phyloP scores from a whole-genome alignment of 805 yeast species.

The Ogataea thermomethanolica region DNA sequence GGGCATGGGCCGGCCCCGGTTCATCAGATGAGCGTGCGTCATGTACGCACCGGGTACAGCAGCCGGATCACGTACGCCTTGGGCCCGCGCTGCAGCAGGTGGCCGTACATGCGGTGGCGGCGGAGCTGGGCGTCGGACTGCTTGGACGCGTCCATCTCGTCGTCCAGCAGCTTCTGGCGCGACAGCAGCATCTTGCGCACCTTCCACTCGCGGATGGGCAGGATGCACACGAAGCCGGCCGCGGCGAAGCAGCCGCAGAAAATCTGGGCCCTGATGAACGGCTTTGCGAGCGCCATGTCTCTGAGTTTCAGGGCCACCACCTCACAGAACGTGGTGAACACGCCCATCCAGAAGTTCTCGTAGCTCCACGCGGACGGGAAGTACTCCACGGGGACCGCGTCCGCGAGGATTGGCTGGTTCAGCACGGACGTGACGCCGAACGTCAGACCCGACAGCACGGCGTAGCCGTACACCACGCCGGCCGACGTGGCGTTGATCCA shows the following conservation, averaged over 20 bases:
- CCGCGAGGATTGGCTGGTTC: conserved; percentile 32
- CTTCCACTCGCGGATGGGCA: conserved; percentile 50
- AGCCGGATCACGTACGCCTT: conserved; percentile 20
- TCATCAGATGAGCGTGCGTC: conserved; percentile 8
- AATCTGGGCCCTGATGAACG: conserved; percentile 58
- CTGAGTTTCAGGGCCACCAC: conserved; percentile 30
- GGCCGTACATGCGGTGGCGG: background rate
- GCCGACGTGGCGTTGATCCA: conserved; percentile 39
- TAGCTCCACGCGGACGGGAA: conserved; percentile 33
- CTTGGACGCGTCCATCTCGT: background rate
- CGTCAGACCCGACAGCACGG: conserved; percentile 42
- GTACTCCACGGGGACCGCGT: conserved; percentile 24
- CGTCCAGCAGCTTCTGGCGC: conserved; percentile 11
- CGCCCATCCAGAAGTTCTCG: conserved; percentile 27
- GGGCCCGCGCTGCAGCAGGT: conserved; percentile 11
- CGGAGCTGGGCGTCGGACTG: background rate
- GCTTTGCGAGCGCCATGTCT: conserved; percentile 25
- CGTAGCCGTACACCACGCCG: conserved; percentile 34
- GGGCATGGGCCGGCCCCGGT: conserved; percentile 29
- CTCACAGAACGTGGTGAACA: conserved; percentile 30
- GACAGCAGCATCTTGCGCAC: conserved; percentile 37
- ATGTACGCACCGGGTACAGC: conserved; percentile 24
- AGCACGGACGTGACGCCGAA: conserved; percentile 41
- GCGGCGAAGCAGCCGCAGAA: conserved; percentile 53
- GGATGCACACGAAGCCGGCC: conserved; percentile 39